Percentiles rank a stretch among this genome's conserved stretches.
Conservation (phyloP, 139 green algal genomes). For the Tetradesmus lagerheimii region DNA sequence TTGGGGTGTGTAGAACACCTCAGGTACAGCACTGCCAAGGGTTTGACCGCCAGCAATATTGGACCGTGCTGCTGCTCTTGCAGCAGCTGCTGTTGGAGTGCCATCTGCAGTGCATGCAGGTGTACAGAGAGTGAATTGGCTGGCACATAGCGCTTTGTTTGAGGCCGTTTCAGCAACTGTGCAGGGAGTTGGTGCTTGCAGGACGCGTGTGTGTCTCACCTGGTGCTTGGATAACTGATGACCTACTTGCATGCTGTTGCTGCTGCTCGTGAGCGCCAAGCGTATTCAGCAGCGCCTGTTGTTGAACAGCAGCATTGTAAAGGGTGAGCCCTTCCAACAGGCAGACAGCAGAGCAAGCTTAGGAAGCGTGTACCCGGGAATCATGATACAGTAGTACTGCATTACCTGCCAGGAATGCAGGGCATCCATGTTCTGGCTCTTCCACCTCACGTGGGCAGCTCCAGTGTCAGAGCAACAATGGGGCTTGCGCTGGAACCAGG, state of each 20-base stretch:
- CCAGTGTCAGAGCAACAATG: neutral
- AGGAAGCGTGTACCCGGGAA: too few species aligned
- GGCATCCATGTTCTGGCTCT: neutral
- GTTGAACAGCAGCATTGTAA: neutral
- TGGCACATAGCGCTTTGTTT: too few species aligned
- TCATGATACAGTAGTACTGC: neutral
- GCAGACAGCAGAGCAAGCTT: neutral
- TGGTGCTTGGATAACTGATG: neutral
- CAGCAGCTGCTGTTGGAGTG: neutral
- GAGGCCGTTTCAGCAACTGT: neutral
- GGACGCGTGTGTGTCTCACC: neutral
- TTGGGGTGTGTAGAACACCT: neutral
- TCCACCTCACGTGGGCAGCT: neutral
- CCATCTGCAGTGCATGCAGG: neutral
- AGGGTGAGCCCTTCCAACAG: too few species aligned
- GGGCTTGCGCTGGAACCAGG: neutral
- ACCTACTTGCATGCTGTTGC: neutral
- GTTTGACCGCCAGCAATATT: neutral
- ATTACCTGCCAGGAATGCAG: slow-evolving; percentile 24
- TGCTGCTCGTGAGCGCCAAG: slow-evolving; percentile 8
- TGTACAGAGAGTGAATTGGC: neutral
- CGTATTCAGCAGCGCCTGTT: neutral
- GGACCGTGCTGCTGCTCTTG: neutral
- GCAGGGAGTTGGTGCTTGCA: neutral
- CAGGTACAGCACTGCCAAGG: neutral